A percentile compares a stretch with the other conserved stretches of the same genome.
Evolutionary conservation across 2,329 filamentous ascomycete species (phyloP).

Genomic region (Aspergillus versicolor): DNA sequence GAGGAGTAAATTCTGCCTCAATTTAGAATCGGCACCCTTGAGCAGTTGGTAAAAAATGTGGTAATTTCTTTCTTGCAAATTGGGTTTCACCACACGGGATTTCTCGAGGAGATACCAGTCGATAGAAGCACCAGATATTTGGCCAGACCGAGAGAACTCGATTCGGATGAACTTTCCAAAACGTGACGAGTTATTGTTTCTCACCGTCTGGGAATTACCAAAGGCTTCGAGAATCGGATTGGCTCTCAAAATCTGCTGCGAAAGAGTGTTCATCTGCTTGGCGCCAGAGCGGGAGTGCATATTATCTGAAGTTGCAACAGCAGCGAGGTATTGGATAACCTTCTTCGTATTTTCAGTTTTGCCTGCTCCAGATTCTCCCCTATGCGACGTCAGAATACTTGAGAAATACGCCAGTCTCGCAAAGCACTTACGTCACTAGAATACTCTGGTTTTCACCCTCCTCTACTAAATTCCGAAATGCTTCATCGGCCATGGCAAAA

Average conservation of each 20-base stretch:
- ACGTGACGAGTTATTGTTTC: conserved; percentile 97
- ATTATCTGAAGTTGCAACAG: conserved; percentile 83
- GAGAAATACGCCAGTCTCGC: neutral
- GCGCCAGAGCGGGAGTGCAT: conserved; percentile 59
- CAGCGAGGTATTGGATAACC: conserved; percentile 96
- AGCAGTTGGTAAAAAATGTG: conserved; percentile 97
- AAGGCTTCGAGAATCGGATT: conserved; percentile 98
- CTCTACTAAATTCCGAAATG: conserved; percentile 91
- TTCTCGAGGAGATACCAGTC: conserved; percentile 99
- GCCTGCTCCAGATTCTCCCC: conserved; percentile 91
- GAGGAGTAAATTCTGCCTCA: conserved; percentile 76
- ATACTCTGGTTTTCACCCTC: conserved; percentile 97
- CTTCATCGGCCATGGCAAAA: conserved; percentile 95
- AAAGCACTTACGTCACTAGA: conserved; percentile 70
- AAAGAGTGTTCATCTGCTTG: conserved; percentile 77
- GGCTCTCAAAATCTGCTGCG: conserved; percentile 91
- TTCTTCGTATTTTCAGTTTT: conserved; percentile 99
- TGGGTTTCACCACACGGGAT: conserved; percentile 90
- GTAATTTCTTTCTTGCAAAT: conserved; percentile 87
- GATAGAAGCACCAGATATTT: conserved; percentile 93
- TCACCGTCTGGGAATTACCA: conserved; percentile 94
- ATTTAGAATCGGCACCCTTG: conserved; percentile 71
- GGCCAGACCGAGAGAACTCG: conserved; percentile 82
- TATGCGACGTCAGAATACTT: conserved; percentile 21
- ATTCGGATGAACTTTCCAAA: conserved; percentile 99